Percentiles rank a stretch among this genome's conserved stretches.
Conservation (phyloP, 2,329 filamentous ascomycete species). For the Penicillium sp. region DNA sequence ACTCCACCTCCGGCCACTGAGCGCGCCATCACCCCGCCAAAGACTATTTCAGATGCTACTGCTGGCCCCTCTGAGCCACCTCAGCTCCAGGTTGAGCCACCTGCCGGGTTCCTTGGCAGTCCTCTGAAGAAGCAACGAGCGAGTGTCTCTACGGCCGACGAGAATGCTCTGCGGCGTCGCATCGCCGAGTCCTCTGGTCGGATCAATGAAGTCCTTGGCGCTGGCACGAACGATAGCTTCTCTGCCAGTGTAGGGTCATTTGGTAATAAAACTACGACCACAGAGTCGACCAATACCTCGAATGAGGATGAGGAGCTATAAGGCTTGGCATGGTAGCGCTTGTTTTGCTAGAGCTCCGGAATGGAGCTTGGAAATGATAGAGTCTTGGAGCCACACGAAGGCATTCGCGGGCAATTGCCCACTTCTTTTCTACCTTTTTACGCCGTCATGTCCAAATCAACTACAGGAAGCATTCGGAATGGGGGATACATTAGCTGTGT, state of each 20-base stretch:
- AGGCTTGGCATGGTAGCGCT: not conserved
- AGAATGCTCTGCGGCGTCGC: constrained; percentile 40
- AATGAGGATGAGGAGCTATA: constrained; percentile 30
- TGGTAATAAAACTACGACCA: constrained; percentile 20
- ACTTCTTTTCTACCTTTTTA: constrained; percentile 12
- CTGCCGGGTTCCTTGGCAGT: constrained; percentile 44
- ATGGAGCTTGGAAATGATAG: constrained; percentile 9
- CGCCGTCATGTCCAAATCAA: constrained; percentile 26
- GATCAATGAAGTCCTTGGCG: constrained; percentile 39
- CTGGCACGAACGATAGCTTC: constrained; percentile 16
- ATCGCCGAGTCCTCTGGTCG: constrained; percentile 41
- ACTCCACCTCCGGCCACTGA: constrained; percentile 37
- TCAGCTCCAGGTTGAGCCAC: constrained; percentile 22
- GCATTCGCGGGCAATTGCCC: not conserved
- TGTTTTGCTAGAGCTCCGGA: not conserved
- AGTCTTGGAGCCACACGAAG: not conserved
- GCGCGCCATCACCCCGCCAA: constrained; percentile 39
- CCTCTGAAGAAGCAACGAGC: constrained; percentile 50
- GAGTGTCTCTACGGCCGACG: constrained; percentile 45
- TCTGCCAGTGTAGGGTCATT: constrained; percentile 13
- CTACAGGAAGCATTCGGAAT: constrained; percentile 20
- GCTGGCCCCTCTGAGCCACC: constrained; percentile 21
- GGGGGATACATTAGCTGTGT: constrained; percentile 22
- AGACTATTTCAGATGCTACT: constrained; percentile 15
- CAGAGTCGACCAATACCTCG: constrained; percentile 4